These are phyloP conservation scores for Aphanocladium album DNA, from an alignment of 2,329 filamentous ascomycete genomes.

Conservation along the genomic window DNA sequence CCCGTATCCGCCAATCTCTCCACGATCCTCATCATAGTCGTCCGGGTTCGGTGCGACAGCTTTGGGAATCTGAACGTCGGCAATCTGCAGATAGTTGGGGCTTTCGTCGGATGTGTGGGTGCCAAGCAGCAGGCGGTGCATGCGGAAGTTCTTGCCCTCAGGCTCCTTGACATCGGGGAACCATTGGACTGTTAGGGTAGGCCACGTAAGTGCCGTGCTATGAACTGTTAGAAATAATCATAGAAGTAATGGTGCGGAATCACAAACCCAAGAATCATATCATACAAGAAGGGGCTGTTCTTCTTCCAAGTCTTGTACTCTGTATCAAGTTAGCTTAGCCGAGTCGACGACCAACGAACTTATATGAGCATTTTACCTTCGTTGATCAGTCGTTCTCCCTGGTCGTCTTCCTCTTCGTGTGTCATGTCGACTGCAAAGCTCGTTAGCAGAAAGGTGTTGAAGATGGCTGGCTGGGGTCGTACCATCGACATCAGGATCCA, in stretches of 20 bases:
- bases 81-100: constrained; percentile 90
- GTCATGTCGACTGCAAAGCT: constrained; percentile 30
- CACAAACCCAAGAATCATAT: constrained; percentile 79
- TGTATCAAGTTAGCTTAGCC: constrained; percentile 27
- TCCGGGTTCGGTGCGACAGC: constrained; percentile 65
- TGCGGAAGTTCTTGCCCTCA: constrained; percentile 79
- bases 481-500: constrained; percentile 34
- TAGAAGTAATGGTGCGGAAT: constrained; percentile 1
- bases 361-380: constrained; percentile 58
- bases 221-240: constrained; percentile 5
- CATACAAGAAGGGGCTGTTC: constrained; percentile 96
- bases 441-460: neutral
- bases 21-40: constrained; percentile 86
- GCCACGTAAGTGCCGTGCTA: constrained; percentile 92
- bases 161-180: constrained; percentile 89
- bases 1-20: constrained; percentile 91
- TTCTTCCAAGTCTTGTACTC: constrained; percentile 99
- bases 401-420: constrained; percentile 65
- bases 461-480: constrained; percentile 17
- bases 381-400: constrained; percentile 85
- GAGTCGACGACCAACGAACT: neutral
- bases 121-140: constrained; percentile 85
- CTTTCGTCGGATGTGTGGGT: constrained; percentile 87
- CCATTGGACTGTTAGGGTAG: constrained; percentile 96
- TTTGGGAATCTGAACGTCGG: constrained; percentile 88